Evolutionary conservation across 2,329 filamentous ascomycete species (phyloP), one percentile per base, ranked within the genome.

Genomic region (Ascochyta pisi): DNA sequence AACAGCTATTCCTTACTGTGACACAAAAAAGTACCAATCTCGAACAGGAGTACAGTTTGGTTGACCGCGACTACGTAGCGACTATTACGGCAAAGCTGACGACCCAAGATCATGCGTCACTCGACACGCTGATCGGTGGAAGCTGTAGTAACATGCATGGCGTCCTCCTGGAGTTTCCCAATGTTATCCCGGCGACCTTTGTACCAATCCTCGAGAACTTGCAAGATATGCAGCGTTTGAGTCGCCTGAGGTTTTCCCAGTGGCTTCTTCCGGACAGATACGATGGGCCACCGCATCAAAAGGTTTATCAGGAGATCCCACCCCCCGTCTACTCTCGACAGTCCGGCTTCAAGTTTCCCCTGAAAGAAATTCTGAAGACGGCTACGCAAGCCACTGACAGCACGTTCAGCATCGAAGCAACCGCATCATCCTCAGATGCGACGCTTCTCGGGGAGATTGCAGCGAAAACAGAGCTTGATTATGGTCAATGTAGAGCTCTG

Each of bases 401-500:
- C 22, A n/a, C 40, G 5, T 45, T 73, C 1, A 33, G 3, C 0
- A 40, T 69, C 9, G 19, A 57, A 1, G 57, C 67, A 1, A 47
- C 54, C 3, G 52, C 57, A 1, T 65, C 66, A 1, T 54, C 57
- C 26, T 52, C 67, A 29, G 57, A 69, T n/a, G 7, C 34, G 24
- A 3, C 26, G 1, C n/a, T 69, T 7, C 23, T 73, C 4, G 16
- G 54, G 0, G 41, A 64, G 4, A 41, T 71, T 1, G 59, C 60
- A 6, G 13, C 15, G 1, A 44, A 43, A 7, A 68, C 65, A 0
- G 53, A 50, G 2, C 78, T 90, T 0, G 87, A 90, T 59, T 52
- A 64, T 9, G 75, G 73, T 2, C 80, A 82, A 62, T 80, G 81
- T 4, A 54, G 62, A 4, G 84, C 86, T 1, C 69, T 89, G 0